Evolutionary conservation across 2,329 filamentous ascomycete genomes (phyloP).

Genomic region (Alternaria brassicae): DNA sequence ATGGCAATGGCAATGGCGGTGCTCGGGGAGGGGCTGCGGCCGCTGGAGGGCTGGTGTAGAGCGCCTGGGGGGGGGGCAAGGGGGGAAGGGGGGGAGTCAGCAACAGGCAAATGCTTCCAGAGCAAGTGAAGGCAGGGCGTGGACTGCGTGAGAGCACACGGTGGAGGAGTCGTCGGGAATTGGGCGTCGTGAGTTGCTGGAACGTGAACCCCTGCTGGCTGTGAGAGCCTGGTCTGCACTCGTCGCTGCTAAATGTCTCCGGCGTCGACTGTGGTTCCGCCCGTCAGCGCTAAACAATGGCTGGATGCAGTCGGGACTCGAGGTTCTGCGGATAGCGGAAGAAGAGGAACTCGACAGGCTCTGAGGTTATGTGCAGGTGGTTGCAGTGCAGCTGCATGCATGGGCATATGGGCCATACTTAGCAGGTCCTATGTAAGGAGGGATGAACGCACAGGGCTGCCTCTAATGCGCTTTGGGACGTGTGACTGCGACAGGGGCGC

Average conservation of each 20-base stretch:
- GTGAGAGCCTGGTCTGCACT: conserved; percentile 16
- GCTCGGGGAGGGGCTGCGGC: conserved; percentile 22
- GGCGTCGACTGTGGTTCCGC: conserved; percentile 19
- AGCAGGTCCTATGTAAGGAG: conserved; percentile 19
- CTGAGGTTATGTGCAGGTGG: conserved; percentile 9
- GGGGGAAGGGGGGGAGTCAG: too few species aligned
- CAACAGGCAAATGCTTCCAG: conserved; percentile 11
- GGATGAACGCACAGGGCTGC: conserved; percentile 25
- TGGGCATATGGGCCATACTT: conserved; percentile 13
- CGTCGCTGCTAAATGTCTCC: conserved; percentile 17
- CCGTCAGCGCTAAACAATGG: conserved; percentile 15
- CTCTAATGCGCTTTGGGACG: conserved; percentile 21
- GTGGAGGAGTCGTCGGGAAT: conserved; percentile 16
- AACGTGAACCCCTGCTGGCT: conserved; percentile 32
- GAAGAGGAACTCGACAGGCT: conserved; percentile 7
- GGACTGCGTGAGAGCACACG: background rate
- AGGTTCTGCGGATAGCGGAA: conserved; percentile 8
- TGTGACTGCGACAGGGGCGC: conserved; percentile 23
- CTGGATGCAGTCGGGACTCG: conserved; percentile 2
- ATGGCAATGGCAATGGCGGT: conserved; percentile 18
- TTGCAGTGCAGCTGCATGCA: conserved; percentile 6
- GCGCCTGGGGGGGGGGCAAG: too few species aligned
- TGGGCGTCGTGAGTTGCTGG: conserved; percentile 14
- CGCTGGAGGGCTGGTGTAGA: conserved; percentile 4
- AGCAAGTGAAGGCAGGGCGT: conserved; percentile 5